Evolutionary conservation across 108 stramenopile genomes (phyloP), one percentile per base, ranked within the genome.

Genomic region (Discostella stelligeroides): DNA sequence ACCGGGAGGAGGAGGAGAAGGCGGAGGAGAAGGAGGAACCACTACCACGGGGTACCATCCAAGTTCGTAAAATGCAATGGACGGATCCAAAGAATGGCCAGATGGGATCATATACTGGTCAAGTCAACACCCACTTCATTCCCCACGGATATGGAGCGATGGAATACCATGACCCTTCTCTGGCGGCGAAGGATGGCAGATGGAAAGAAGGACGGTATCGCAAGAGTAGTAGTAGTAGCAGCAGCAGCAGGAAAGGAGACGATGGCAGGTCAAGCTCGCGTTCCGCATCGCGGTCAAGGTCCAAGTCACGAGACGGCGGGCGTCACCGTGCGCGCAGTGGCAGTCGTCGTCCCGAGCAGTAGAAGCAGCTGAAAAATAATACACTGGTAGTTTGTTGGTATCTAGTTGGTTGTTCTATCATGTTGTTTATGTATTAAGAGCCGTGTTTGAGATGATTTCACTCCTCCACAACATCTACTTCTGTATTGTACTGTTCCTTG

Each of bases 161-260:
- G 66, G 28, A 54, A 39, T 79, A 79, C 17, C 63, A 68, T 21
- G 54, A 66, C 53, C 50, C 48, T 39, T 40, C 47, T 37, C 38
- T 54, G 8, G 15, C 27, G 29, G 59, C 66, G 29, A 65, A 39
- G 46, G 66, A 79, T 21, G 77, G 77, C 14, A 58, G 67, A 57
- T 79, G 77, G 77, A 79, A 62, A 28, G n/a, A 63, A 42, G 77
- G 76, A 20, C 49, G 60, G 30, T 53, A 48, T 38, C 58, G 69
- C 30, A 38, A 18, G 4, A 56, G 34, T 4, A 37, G 27, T 10
- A 28, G 25, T 11, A 21, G 2, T 56, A 14, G 5, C 29, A 11
- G 28, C 12, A 29, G 25, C 28, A 28, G 54, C 29, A 30, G 54
- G 25, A 55, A 28, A 34, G 34, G 34, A 34, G 34, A 34, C 34